Evolutionary conservation across 164 flowering plant genomes (phyloP).

Genomic region (Saururus chinensis): DNA sequence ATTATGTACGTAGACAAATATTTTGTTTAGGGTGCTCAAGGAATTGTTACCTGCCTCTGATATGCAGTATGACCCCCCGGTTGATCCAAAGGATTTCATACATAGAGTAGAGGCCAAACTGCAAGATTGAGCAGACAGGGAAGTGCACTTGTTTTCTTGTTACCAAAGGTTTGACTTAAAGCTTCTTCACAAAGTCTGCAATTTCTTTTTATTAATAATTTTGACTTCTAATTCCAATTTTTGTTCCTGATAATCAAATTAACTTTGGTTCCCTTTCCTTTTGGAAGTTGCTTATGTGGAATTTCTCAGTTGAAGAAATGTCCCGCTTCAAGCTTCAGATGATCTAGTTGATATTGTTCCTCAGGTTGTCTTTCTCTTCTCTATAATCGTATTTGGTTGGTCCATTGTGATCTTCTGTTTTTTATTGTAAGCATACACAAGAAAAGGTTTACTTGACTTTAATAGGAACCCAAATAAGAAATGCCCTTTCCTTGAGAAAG

Average conservation of each 20-base stretch:
- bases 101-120: constrained; percentile 96
- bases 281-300: constrained; percentile 95
- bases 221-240: too few relatives aligned
- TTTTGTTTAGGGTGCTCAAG: background rate
- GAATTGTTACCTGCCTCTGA: background rate
- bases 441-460: too few relatives aligned
- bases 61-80: constrained; percentile 95
- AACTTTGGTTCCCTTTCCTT: background rate
- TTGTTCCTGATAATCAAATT: background rate
- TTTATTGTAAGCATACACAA: too few relatives aligned
- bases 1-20: background rate
- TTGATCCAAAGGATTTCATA: constrained; percentile 82
- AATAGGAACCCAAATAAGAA: too few relatives aligned
- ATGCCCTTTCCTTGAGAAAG: too few relatives aligned
- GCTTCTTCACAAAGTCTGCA: too few relatives aligned
- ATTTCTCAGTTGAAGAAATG: constrained; percentile 55
- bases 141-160: constrained; percentile 62
- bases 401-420: too few relatives aligned
- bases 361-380: constrained; percentile 21
- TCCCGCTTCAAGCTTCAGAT: constrained; percentile 60
- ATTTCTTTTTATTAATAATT: too few relatives aligned
- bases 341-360: constrained; percentile 55
- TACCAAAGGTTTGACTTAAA: constrained; percentile 59
- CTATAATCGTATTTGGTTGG: too few relatives aligned
- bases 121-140: constrained; percentile 90